These are phyloP conservation scores for Phytophthora foliorum DNA, from an alignment of 352 stramenopile genomes.

Conservation along the genomic window DNA sequence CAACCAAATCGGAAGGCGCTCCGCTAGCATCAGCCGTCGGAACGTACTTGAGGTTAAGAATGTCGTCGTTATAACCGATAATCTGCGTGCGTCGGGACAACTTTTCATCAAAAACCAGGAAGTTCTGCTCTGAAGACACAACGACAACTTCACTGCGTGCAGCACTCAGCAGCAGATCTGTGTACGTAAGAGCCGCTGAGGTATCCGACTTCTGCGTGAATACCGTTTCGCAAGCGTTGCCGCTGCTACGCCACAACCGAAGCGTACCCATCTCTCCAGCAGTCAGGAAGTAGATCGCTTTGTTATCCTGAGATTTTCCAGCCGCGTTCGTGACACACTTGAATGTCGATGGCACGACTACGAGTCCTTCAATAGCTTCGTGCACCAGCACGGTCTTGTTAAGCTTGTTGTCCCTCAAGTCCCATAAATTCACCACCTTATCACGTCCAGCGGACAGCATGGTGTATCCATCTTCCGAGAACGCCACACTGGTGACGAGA, in stretches of 20 bases:
- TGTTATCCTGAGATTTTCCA: conserved; percentile 52
- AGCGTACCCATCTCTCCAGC: conserved; percentile 94
- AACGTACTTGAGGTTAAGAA: conserved; percentile 97
- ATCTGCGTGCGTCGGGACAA: conserved; percentile 80
- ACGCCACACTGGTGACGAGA: conserved; percentile 94
- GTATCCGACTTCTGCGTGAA: conserved; percentile 51
- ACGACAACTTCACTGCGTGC: conserved; percentile 74
- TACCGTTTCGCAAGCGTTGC: conserved; percentile 49
- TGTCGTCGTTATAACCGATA: conserved; percentile 97
- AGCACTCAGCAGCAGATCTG: conserved; percentile 62
- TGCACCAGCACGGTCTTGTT: conserved; percentile 95
- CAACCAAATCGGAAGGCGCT: conserved; percentile 76
- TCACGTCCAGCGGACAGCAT: conserved; percentile 93
- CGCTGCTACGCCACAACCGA: conserved; percentile 72
- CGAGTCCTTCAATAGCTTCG: conserved; percentile 95
- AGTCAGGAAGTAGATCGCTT: conserved; percentile 91
- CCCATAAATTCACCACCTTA: conserved; percentile 94
- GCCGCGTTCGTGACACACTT: conserved; percentile 45
- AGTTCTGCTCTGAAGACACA: conserved; percentile 89
- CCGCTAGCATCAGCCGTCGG: conserved; percentile 65
- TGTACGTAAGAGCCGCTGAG: conserved; percentile 60
- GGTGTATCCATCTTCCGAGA: conserved; percentile 88
- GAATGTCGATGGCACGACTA: conserved; percentile 83
- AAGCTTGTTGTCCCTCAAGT: conserved; percentile 83
- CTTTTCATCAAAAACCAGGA: conserved; percentile 83